Conservation (phyloP, 805 yeast genomes). For the Clavispora asparagi region DNA sequence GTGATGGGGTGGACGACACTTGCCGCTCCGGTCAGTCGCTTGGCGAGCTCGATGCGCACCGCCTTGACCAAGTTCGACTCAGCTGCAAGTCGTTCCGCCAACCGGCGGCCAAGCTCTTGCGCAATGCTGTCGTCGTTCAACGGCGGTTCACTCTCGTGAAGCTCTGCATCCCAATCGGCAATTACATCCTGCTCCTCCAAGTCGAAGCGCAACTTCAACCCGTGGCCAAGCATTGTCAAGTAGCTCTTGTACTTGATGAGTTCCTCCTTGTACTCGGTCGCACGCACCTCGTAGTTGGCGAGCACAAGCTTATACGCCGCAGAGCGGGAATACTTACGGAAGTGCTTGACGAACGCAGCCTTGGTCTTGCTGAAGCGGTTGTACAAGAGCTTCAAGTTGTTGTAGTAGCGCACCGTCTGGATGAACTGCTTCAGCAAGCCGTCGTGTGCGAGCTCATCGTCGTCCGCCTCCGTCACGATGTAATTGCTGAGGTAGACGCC, state of each 20-base stretch:
- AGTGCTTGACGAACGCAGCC: conserved; percentile 23
- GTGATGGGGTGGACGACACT: background rate
- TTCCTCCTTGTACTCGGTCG: conserved; percentile 41
- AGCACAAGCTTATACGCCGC: conserved; percentile 33
- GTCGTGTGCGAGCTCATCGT: conserved; percentile 20
- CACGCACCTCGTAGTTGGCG: conserved; percentile 36
- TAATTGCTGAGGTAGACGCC: conserved; percentile 39
- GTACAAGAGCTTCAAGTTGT: conserved; percentile 31
- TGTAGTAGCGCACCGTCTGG: conserved; percentile 37
- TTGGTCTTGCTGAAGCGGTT: conserved; percentile 27
- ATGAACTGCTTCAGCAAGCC: conserved; percentile 42
- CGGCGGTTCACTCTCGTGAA: conserved; percentile 2
- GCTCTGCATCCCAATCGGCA: conserved; percentile 5
- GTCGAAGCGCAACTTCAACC: conserved; percentile 41
- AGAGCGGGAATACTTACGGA: conserved; percentile 21
- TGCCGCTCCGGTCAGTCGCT: conserved; percentile 10
- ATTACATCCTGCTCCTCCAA: conserved; percentile 28
- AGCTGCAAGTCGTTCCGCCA: conserved; percentile 6
- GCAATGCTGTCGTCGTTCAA: conserved; percentile 1
- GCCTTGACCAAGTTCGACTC: conserved; percentile 29
- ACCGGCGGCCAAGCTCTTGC: conserved; percentile 4
- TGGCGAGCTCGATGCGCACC: conserved; percentile 29
- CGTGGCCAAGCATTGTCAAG: conserved; percentile 41
- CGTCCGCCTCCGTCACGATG: conserved; percentile 16
- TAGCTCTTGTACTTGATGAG: conserved; percentile 43